Evolutionary conservation across 2,329 filamentous ascomycete genomes (phyloP).

Genomic region (Beauveria caledonica): DNA sequence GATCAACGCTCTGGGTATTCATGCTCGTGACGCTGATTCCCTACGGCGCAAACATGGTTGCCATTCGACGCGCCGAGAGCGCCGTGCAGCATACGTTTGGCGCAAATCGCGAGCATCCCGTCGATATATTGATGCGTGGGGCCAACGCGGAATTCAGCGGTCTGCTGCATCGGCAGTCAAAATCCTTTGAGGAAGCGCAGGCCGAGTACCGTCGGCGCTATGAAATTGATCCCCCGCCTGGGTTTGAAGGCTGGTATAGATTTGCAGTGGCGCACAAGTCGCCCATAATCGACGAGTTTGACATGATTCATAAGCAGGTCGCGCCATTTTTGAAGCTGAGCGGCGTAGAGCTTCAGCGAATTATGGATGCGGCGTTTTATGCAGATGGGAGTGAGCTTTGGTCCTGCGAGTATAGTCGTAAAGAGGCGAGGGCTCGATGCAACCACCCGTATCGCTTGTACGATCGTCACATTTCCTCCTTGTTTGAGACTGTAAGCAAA

Average conservation of each 20-base stretch:
- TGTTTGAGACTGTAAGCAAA: conserved; percentile 25
- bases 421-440: conserved; percentile 23
- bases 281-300: conserved; percentile 42
- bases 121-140: conserved; percentile 23
- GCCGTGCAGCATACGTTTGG: conserved; percentile 8
- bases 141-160: conserved; percentile 24
- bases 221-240: conserved; percentile 32
- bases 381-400: conserved; percentile 27
- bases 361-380: conserved; percentile 20
- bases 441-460: conserved; percentile 23
- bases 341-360: conserved; percentile 23
- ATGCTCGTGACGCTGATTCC: conserved; percentile 23
- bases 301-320: conserved; percentile 32
- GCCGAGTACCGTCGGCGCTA: conserved; percentile 38
- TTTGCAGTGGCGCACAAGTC: conserved; percentile 33
- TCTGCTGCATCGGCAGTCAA: conserved; percentile 29
- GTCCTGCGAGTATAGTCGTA: conserved; percentile 25
- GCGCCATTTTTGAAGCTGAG: conserved; percentile 32
- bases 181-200: conserved; percentile 25
- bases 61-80: conserved; percentile 17
- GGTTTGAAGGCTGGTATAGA: conserved; percentile 38
- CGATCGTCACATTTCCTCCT: conserved; percentile 24
- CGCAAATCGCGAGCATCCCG: conserved; percentile 22
- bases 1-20: conserved; percentile 23
- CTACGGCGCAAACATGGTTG: conserved; percentile 21